Conservation (phyloP, 208 protist species). For the Leishmania tropica region DNA sequence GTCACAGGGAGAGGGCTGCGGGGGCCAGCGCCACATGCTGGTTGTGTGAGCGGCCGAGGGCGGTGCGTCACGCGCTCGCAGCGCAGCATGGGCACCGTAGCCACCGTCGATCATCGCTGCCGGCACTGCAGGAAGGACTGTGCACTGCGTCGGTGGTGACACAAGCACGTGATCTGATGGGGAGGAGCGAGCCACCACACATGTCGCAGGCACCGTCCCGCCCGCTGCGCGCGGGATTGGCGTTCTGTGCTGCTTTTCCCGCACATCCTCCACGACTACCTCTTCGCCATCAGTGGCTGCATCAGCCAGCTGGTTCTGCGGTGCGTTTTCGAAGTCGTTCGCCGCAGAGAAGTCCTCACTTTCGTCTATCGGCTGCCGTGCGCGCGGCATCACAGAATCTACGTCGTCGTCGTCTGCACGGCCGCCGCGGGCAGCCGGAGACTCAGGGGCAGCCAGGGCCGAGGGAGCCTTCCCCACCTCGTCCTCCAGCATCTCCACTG, state of each 20-base stretch:
- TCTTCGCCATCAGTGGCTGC: background rate
- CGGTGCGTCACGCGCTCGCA: background rate
- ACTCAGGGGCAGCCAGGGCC: background rate
- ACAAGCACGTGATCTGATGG: background rate
- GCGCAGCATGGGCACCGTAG: background rate
- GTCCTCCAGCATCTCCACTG: background rate
- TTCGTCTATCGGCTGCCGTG: background rate
- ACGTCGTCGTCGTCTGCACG: background rate
- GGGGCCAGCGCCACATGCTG: slow-evolving; percentile 1
- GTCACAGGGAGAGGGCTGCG: background rate
- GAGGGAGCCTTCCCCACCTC: background rate
- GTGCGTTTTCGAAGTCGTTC: background rate
- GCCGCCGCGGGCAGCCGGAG: background rate
- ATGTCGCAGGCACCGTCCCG: background rate
- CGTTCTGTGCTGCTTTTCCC: background rate
- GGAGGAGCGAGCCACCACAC: background rate
- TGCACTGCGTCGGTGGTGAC: background rate
- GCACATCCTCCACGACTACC: background rate
- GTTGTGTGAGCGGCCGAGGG: background rate
- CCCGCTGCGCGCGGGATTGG: background rate
- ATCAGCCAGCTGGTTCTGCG: background rate
- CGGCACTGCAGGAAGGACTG: background rate
- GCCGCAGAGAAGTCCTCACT: background rate
- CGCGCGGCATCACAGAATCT: background rate
- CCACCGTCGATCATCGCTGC: background rate